These are phyloP conservation scores for Sphagnum fallax DNA, from an alignment of 228 moss, liverwort and hornwort genomes.

Conservation along the genomic window DNA sequence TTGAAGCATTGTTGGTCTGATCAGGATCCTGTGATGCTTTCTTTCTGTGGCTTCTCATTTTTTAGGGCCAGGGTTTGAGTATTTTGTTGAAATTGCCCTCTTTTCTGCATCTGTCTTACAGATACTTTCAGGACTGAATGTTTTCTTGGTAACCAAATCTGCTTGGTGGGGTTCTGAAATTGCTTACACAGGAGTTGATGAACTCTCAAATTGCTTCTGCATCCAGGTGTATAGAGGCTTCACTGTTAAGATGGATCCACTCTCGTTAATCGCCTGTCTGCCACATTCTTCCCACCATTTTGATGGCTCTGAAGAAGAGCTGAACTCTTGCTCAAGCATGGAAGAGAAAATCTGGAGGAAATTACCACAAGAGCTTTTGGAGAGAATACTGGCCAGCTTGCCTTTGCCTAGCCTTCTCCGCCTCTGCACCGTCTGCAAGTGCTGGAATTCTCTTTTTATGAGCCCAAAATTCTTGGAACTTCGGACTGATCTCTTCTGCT, in stretches of 20 bases:
- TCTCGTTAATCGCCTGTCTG: conserved; percentile 3
- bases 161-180: too few species aligned
- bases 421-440: conserved; percentile 7
- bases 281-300: neutral
- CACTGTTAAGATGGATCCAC: conserved; percentile 9
- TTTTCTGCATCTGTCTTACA: too few species aligned
- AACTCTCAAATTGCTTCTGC: too few species aligned
- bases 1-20: too few species aligned
- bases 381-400: conserved; percentile 4
- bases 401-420: conserved; percentile 8
- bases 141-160: too few species aligned
- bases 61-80: too few species aligned
- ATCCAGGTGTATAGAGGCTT: neutral
- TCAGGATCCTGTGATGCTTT: too few species aligned
- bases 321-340: neutral
- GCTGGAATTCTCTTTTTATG: conserved; percentile 1
- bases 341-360: conserved; percentile 4
- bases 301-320: neutral
- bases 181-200: too few species aligned
- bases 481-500: conserved; percentile 5
- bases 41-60: too few species aligned
- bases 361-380: conserved; percentile 4
- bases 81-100: too few species aligned
- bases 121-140: too few species aligned
- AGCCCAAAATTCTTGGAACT: neutral